These are phyloP conservation scores for Phalaenopsis aphrodite DNA, from an alignment of 106 monocot genomes.

Conservation along the genomic window DNA sequence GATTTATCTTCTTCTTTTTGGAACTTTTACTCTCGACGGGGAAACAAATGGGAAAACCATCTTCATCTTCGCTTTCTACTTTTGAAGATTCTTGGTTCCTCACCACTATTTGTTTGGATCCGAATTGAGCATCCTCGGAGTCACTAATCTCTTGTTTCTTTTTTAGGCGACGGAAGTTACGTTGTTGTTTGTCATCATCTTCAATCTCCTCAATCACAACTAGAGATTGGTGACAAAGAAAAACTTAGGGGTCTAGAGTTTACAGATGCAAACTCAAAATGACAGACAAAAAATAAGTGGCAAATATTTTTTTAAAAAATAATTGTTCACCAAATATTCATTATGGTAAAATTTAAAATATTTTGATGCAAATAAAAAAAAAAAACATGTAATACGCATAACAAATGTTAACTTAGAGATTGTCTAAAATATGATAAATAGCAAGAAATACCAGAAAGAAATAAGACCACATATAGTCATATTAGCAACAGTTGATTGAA, in stretches of 20 bases:
- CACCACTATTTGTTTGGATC: constrained; percentile 34
- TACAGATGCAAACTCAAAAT: too few species aligned
- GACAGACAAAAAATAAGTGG: too few species aligned
- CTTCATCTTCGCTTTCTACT: constrained; percentile 88
- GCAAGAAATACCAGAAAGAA: too few species aligned
- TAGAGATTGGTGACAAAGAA: constrained; percentile 12
- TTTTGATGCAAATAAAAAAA: too few species aligned
- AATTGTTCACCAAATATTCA: too few species aligned
- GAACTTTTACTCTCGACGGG: constrained; percentile 6
- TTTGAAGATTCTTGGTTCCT: constrained; percentile 12
- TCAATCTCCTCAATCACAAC: constrained; percentile 89
- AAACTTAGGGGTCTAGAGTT: background rate
- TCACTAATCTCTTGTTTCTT: constrained; percentile 42
- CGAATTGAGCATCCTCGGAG: constrained; percentile 32
- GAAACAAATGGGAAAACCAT: constrained; percentile 76
- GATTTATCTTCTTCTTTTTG: constrained; percentile 14
- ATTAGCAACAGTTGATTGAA: too few species aligned
- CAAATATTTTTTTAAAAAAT: too few species aligned
- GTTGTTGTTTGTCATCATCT: constrained; percentile 52
- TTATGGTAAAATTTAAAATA: too few species aligned
- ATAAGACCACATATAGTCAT: too few species aligned
- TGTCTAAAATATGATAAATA: too few species aligned
- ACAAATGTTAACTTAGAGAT: too few species aligned
- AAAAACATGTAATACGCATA: too few species aligned
- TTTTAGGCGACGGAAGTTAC: constrained; percentile 20